phyloP scores from a whole-genome alignment of 306 rosid species.

The Myrica gale region DNA sequence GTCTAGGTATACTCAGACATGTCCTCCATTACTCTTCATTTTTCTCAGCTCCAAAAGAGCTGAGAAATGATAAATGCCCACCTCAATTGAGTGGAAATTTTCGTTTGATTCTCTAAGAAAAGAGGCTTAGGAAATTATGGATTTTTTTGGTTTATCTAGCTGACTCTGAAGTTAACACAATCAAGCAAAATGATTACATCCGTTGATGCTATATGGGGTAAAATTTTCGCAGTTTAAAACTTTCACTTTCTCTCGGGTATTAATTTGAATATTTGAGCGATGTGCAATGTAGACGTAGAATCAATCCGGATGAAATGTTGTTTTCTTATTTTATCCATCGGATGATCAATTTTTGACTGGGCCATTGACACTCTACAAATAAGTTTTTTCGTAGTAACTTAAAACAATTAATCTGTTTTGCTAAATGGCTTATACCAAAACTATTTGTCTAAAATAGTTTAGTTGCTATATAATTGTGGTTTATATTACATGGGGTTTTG shows the following conservation, averaged over 20 bases:
- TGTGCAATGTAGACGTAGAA: background rate
- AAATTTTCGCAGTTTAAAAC: too few relatives aligned
- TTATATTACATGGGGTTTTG: background rate
- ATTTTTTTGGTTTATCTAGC: background rate
- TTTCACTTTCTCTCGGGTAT: too few relatives aligned
- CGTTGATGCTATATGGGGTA: too few relatives aligned
- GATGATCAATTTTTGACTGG: background rate
- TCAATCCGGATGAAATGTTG: background rate
- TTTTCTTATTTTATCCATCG: background rate
- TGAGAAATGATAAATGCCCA: too few relatives aligned
- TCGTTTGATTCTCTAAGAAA: background rate
- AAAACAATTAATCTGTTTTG: background rate
- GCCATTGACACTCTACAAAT: background rate
- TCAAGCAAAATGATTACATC: background rate
- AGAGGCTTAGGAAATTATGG: background rate
- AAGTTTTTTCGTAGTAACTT: background rate
- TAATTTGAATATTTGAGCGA: background rate
- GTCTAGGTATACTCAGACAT: constrained; percentile 50
- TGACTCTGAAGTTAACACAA: background rate
- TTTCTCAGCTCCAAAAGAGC: too few relatives aligned
- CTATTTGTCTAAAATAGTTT: background rate
- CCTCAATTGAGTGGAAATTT: background rate
- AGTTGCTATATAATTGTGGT: background rate
- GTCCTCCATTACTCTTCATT: constrained; percentile 1
- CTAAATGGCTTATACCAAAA: background rate